Evolutionary conservation across 1,284 basidiomycete species (phyloP).

Genomic region (Singerocomus rubriflavus): DNA sequence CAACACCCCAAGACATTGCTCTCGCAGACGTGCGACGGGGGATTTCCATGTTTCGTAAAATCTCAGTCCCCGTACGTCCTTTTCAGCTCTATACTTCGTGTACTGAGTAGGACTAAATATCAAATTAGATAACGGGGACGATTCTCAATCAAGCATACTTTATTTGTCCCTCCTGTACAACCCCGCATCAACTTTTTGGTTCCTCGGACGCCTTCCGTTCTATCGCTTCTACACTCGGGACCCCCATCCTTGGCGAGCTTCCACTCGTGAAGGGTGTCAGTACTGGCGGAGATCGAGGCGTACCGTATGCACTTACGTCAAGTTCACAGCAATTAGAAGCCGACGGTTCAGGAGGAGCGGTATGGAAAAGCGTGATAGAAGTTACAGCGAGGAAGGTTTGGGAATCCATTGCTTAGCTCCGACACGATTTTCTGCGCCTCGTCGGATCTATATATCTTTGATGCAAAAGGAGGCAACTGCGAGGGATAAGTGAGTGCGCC

Average conservation of each 20-base stretch:
- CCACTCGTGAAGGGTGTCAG: constrained; percentile 82
- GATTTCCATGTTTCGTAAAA: constrained; percentile 90
- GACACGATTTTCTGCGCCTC: too few species aligned
- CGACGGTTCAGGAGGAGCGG: constrained; percentile 37
- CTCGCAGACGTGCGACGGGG: constrained; percentile 92
- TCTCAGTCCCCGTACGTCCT: constrained; percentile 75
- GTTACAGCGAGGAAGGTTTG: constrained; percentile 43
- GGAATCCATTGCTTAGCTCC: constrained; percentile 24
- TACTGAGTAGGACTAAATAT: constrained; percentile 2
- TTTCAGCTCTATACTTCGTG: not conserved
- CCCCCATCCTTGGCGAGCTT: constrained; percentile 79
- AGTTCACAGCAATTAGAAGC: constrained; percentile 19
- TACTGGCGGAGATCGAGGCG: constrained; percentile 70
- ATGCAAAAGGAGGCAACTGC: not conserved
- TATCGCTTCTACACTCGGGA: constrained; percentile 58
- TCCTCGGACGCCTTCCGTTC: constrained; percentile 61
- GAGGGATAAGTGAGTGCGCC: not conserved
- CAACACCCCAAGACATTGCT: constrained; percentile 95
- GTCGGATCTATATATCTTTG: not conserved
- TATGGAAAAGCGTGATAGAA: constrained; percentile 50
- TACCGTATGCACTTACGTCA: constrained; percentile 50
- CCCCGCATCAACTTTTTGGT: constrained; percentile 80
- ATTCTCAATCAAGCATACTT: constrained; percentile 92
- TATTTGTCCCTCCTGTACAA: constrained; percentile 75
- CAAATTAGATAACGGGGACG: constrained; percentile 78